A percentile compares a stretch with the other conserved stretches of the same genome.
Evolutionary conservation across 1,139 yeast species (phyloP).

Genomic region (Kurtzmaniella quercitrusa): DNA sequence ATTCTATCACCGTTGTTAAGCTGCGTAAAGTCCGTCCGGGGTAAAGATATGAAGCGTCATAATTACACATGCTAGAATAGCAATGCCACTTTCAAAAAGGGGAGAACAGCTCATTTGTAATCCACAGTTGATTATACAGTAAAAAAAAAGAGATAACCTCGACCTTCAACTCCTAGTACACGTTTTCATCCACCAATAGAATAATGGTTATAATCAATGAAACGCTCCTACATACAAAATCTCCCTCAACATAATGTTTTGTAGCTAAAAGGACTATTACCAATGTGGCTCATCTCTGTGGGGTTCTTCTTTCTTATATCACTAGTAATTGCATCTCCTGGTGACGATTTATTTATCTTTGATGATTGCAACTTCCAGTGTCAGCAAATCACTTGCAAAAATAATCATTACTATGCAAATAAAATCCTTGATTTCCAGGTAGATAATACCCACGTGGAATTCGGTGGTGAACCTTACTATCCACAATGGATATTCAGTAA

Average conservation of each 20-base stretch:
- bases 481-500: conserved; percentile 31
- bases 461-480: conserved; percentile 16
- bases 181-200: too few species aligned
- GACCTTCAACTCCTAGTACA: too few species aligned
- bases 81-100: too few species aligned
- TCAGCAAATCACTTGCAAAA: conserved; percentile 35
- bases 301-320: background rate
- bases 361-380: conserved; percentile 64
- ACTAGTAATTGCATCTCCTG: conserved; percentile 53
- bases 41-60: background rate
- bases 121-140: too few species aligned
- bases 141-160: too few species aligned
- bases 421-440: conserved; percentile 3
- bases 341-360: conserved; percentile 74
- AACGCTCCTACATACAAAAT: background rate
- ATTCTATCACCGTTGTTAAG: background rate
- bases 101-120: too few species aligned
- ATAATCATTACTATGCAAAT: conserved; percentile 23
- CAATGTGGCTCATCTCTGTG: conserved; percentile 1
- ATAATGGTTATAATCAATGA: too few species aligned
- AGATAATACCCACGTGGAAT: conserved; percentile 3
- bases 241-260: background rate
- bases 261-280: background rate
- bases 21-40: background rate
- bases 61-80: too few species aligned